A percentile compares a stretch with the other conserved stretches of the same genome.
phyloP scores from a whole-genome alignment of 2,329 filamentous ascomycete genomes.

The Emergomyces africanus region DNA sequence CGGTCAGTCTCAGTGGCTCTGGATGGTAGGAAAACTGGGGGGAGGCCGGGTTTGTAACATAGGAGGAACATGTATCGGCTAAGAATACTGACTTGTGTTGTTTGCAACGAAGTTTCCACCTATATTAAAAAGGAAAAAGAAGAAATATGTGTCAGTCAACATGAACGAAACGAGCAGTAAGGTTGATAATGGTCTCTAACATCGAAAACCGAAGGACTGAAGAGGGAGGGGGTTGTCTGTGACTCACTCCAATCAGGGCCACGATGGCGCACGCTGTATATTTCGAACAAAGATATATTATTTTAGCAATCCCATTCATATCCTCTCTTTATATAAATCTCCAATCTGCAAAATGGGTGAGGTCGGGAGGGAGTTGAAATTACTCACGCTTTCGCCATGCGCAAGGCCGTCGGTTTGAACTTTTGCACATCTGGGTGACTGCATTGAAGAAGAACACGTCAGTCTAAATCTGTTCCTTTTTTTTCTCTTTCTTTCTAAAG shows the following conservation, averaged over 20 bases:
- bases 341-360: neutral
- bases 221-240: neutral
- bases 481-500: neutral
- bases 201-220: neutral
- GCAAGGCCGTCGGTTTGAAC: slow-evolving; percentile 90
- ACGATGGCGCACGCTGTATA: slow-evolving; percentile 71
- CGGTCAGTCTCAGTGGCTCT: slow-evolving; percentile 11
- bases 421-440: slow-evolving; percentile 86
- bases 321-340: neutral
- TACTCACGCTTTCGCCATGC: slow-evolving; percentile 84
- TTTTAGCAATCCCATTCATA: slow-evolving; percentile 1
- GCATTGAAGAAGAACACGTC: slow-evolving; percentile 5
- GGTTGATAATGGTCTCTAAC: neutral
- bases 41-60: neutral
- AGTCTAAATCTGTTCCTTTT: neutral
- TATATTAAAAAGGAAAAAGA: slow-evolving; percentile 24
- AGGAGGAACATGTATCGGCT: neutral
- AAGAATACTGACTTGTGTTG: slow-evolving; percentile 63
- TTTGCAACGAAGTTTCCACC: slow-evolving; percentile 82
- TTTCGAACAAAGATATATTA: neutral
- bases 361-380: neutral
- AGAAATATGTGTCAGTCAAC: neutral
- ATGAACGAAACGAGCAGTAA: neutral
- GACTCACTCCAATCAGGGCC: slow-evolving; percentile 96
- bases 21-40: neutral